phyloP scores from a whole-genome alignment of 169 alveolate genomes.

The Cyclospora cayetanensis region DNA sequence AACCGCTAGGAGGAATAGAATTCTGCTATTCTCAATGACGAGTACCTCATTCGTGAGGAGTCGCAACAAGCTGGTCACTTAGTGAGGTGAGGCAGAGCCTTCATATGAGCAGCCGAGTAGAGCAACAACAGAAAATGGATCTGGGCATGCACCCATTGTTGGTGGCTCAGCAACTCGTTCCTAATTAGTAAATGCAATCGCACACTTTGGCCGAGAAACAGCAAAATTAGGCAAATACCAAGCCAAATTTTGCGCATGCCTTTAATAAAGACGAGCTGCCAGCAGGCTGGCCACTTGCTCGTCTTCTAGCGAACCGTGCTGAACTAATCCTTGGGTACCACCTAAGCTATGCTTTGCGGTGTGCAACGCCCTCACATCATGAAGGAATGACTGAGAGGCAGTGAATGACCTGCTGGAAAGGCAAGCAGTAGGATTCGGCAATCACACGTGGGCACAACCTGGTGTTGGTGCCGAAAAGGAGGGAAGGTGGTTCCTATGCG shows the following conservation, averaged over 20 bases:
- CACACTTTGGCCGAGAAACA: not conserved
- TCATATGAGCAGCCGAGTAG: not conserved
- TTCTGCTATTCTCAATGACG: not conserved
- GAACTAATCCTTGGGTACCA: not conserved
- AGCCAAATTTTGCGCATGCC: not conserved
- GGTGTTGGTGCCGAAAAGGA: too few relatives aligned
- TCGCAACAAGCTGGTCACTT: too few relatives aligned
- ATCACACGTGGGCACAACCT: too few relatives aligned
- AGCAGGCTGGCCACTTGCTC: too few relatives aligned
- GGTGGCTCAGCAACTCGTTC: not conserved
- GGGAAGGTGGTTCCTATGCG: too few relatives aligned
- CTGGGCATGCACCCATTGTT: not conserved
- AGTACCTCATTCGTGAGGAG: too few relatives aligned
- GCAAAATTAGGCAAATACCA: not conserved
- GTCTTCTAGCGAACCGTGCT: not conserved
- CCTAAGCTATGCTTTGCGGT: not conserved
- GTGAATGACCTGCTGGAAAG: too few relatives aligned
- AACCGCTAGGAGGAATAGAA: not conserved
- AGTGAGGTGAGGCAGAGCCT: not conserved
- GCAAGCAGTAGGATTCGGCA: too few relatives aligned
- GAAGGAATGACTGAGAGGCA: not conserved
- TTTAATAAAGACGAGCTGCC: not conserved
- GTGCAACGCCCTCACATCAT: not conserved
- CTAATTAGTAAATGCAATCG: not conserved
- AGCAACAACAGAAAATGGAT: not conserved